A percentile compares a stretch with the other conserved stretches of the same genome.
Evolutionary conservation across 2,329 filamentous ascomycete species (phyloP).

Genomic region (Fusarium incarnatum): DNA sequence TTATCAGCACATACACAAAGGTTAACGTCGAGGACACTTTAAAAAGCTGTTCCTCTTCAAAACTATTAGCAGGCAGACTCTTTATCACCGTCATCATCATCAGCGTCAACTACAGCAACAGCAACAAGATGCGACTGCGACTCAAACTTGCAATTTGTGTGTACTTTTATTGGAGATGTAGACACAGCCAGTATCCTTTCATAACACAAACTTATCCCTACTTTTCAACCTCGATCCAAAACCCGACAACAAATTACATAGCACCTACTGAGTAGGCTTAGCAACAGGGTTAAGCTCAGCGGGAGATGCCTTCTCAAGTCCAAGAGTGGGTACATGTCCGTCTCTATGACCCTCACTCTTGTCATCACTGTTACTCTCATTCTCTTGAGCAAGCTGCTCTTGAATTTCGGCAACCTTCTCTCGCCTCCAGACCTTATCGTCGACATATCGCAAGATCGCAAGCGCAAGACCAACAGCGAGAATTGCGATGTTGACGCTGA

Average conservation of each 20-base stretch:
- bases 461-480: conserved; percentile 57
- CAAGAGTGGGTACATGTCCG: neutral
- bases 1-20: neutral
- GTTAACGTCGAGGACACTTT: fast-evolving
- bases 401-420: conserved; percentile 20
- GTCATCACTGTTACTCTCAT: conserved; percentile 25
- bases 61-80: neutral
- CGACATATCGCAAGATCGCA: conserved; percentile 57
- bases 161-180: neutral
- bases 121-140: neutral
- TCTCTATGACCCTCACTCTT: conserved; percentile 9
- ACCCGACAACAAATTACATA: too few relatives aligned
- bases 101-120: neutral
- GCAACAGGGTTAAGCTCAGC: conserved; percentile 9
- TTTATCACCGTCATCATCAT: neutral
- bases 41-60: neutral
- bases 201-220: neutral
- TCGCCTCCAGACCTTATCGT: conserved; percentile 51
- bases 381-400: conserved; percentile 18
- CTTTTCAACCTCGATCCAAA: neutral
- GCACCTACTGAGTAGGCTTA: neutral
- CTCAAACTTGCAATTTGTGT: neutral
- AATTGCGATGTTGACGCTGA: conserved; percentile 59
- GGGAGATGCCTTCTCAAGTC: conserved; percentile 5
- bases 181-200: neutral